phyloP scores from a whole-genome alignment of 148 eudicot species.

The Cornus controversa region DNA sequence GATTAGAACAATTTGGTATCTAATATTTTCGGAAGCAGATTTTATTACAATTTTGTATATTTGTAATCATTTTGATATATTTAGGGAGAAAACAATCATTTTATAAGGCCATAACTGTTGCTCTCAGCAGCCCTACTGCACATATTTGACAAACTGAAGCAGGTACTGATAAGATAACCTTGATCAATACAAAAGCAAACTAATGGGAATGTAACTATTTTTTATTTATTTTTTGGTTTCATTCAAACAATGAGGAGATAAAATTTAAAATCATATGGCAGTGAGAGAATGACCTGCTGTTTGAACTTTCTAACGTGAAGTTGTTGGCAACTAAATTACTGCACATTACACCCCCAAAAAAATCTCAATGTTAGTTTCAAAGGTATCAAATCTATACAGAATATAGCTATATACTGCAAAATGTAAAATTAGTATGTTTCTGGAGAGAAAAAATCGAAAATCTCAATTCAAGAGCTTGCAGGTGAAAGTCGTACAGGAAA shows the following conservation, averaged over 20 bases:
- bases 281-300: conserved; percentile 47
- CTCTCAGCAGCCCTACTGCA: no score
- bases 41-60: no score
- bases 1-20: no score
- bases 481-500: not conserved
- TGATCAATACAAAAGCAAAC: no score
- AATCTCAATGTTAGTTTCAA: conserved; percentile 10
- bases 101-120: no score
- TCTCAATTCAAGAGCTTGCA: not conserved
- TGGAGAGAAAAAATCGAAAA: not conserved
- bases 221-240: not conserved
- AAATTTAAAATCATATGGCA: not conserved
- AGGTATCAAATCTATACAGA: not conserved
- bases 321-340: conserved; percentile 87
- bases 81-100: no score
- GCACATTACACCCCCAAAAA: conserved; percentile 25
- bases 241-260: not conserved
- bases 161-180: no score
- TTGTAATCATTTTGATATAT: no score
- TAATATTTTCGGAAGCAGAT: no score
- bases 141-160: no score
- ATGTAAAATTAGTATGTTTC: not conserved
- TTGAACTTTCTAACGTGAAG: conserved; percentile 50
- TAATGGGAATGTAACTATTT: no score
- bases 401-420: not conserved